Evolutionary conservation across 148 eudicot species (phyloP).

Genomic region (Amaranthus cruentus): DNA sequence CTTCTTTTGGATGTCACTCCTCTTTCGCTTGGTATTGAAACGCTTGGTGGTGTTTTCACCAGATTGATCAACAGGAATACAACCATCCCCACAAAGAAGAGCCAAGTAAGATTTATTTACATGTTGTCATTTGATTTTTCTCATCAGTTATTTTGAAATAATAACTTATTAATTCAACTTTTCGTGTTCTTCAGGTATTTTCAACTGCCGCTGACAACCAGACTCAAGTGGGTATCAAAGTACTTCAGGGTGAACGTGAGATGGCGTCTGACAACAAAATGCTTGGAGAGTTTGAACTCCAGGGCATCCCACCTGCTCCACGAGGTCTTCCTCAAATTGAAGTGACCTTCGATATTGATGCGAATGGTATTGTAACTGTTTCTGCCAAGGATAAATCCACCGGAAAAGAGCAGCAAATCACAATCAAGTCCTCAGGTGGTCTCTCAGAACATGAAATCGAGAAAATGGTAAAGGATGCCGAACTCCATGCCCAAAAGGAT

Average conservation of each 20-base stretch:
- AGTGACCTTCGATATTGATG: constrained; percentile 95
- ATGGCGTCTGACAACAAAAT: constrained; percentile 90
- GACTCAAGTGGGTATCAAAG: constrained; percentile 95
- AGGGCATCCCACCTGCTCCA: constrained; percentile 95
- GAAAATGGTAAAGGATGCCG: constrained; percentile 89
- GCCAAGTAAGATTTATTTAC: constrained; percentile 48
- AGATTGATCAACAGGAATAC: constrained; percentile 83
- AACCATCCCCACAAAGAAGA: constrained; percentile 93
- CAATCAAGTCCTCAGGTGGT: constrained; percentile 85
- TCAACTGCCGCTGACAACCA: constrained; percentile 99
- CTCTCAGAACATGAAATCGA: constrained; percentile 84
- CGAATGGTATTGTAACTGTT: constrained; percentile 89
- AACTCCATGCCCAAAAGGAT: constrained; percentile 84
- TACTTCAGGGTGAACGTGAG: constrained; percentile 93
- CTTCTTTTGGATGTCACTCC: constrained; percentile 96
- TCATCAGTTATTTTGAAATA: no score
- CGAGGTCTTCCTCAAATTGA: constrained; percentile 94
- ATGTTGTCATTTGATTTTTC: no score
- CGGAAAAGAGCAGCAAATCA: constrained; percentile 82
- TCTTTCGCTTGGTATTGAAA: constrained; percentile 92
- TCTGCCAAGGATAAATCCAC: constrained; percentile 95
- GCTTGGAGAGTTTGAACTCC: constrained; percentile 90
- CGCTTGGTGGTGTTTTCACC: constrained; percentile 91
- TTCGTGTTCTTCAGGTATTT: constrained; percentile 49
- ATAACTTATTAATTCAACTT: background rate